phyloP scores from a whole-genome alignment of 495 filamentous ascomycete genomes.

The Penicillium desertorum region DNA sequence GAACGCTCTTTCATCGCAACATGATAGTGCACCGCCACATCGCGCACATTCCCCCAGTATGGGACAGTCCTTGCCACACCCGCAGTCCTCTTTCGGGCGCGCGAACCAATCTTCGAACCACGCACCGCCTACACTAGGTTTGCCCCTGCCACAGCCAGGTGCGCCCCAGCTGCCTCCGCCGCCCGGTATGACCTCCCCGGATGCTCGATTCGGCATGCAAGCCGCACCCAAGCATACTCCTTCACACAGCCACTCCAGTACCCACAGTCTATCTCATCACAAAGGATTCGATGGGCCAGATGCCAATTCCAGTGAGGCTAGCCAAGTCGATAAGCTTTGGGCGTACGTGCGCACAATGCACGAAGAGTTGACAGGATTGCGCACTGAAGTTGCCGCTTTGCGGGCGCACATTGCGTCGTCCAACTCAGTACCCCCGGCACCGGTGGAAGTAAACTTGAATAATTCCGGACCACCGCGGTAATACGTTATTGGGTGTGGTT shows the following conservation, averaged over 20 bases:
- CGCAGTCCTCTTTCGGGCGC: constrained; percentile 64
- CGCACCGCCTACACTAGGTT: constrained; percentile 30
- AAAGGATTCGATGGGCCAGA: constrained; percentile 34
- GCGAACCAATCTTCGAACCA: constrained; percentile 35
- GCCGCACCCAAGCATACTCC: constrained; percentile 33
- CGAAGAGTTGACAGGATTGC: constrained; percentile 40
- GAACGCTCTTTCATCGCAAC: constrained; percentile 59
- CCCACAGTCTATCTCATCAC: constrained; percentile 34
- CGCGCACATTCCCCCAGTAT: constrained; percentile 70
- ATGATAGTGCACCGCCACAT: constrained; percentile 51
- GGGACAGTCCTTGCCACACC: constrained; percentile 57
- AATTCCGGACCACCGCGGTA: constrained; percentile 28
- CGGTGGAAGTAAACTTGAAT: constrained; percentile 24
- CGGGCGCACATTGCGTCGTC: constrained; percentile 42
- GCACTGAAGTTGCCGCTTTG: constrained; percentile 42
- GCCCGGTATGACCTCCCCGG: constrained; percentile 49
- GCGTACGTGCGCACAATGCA: constrained; percentile 46
- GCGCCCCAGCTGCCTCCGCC: constrained; percentile 54
- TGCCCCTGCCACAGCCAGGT: constrained; percentile 41
- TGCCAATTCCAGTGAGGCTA: constrained; percentile 28
- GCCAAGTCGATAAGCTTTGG: constrained; percentile 45
- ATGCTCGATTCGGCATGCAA: constrained; percentile 47
- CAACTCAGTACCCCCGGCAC: constrained; percentile 27
- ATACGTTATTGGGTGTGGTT: constrained; percentile 18
- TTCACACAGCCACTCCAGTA: constrained; percentile 44